Base-by-base conservation (phyloP, 1,284 basidiomycete species). In the Baeospora myosura region DNA sequence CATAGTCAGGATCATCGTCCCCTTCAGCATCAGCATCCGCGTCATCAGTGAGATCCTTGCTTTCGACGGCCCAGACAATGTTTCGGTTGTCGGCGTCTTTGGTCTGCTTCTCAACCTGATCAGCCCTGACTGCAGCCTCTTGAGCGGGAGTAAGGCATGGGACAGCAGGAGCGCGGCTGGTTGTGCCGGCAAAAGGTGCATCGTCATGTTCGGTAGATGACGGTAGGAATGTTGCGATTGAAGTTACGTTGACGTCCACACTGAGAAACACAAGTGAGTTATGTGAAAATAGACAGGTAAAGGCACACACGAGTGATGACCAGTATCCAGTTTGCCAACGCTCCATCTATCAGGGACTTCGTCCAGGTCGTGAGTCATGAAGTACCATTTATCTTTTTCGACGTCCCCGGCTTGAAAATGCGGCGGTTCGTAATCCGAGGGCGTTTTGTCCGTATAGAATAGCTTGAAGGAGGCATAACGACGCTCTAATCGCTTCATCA, bases 381-480 rank as follows among this genome's bases (percentile, higher is more conserved):
- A 84, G 52, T 75, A 81, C 77, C 82, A 88, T 45, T 68, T 81
- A 52, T 88, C 80, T 46, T 72, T 76, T 11, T 78, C 68, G 7
- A 62, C 61, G 53, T 88, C 81, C 0, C 78, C 84, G 5, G 81
- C 61, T 41, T 72, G 71, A 53, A 88, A 88, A 57, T 81, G 67
- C 0, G 80, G 81, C 3, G 86, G 86, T 55, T 88, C 84, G 49
- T 88, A 88, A 40, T 85, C 77, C 4, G 70, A 63, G 0, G 88
- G 88, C 4, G 86, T 81, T 16, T 77, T 68, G 30, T 85, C 77
- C 16, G 77, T 80, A 56, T 88, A 91, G 53, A 83, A 85, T 11
- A 87, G 62, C 55, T 90, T 90, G 64, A 90, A 84, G n/a, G 81
- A 85, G 17, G 85, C 84, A 54, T 72, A 91, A 24, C 87, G 78